phyloP scores from a whole-genome alignment of 2,329 filamentous ascomycete genomes.

The Neonectria coccinea region DNA sequence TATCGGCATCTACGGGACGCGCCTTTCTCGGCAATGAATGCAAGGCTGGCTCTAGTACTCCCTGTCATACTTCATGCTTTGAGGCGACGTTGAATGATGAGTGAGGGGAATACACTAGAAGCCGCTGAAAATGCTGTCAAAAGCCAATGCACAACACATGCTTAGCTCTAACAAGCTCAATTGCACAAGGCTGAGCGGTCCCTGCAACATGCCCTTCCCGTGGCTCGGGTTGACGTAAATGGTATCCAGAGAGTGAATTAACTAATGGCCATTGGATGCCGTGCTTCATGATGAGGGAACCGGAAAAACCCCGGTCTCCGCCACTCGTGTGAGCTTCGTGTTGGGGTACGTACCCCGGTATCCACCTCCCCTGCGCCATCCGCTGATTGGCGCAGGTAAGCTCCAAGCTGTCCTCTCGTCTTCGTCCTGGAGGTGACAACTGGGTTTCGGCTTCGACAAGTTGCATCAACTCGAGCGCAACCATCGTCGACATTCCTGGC shows the following conservation, averaged over 20 bases:
- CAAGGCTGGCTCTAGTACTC: not conserved
- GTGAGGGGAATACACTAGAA: not conserved
- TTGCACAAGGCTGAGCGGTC: conserved; percentile 10
- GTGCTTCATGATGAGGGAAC: conserved; percentile 18
- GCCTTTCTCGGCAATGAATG: not conserved
- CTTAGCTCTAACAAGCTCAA: conserved; percentile 1
- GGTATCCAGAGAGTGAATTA: conserved; percentile 24
- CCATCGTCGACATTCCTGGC: conserved; percentile 49
- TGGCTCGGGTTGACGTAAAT: conserved; percentile 30
- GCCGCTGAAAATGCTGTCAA: not conserved
- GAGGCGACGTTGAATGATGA: not conserved
- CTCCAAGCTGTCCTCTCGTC: conserved; percentile 60
- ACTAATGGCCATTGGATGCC: conserved; percentile 35
- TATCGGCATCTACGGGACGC: not conserved
- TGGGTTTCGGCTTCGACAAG: conserved; percentile 46
- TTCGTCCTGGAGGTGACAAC: conserved; percentile 41
- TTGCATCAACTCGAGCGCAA: conserved; percentile 49
- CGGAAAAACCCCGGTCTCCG: conserved; percentile 41
- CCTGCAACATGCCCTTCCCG: not conserved
- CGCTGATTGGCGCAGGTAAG: conserved; percentile 46
- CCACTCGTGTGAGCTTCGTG: conserved; percentile 26
- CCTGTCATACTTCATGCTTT: not conserved
- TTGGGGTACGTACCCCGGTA: conserved; percentile 39
- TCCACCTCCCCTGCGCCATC: conserved; percentile 34
- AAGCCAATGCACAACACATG: not conserved